A percentile compares a stretch with the other conserved stretches of the same genome.
phyloP scores from a whole-genome alignment of 2,329 filamentous ascomycete genomes.

The Calonectria pauciramosa region DNA sequence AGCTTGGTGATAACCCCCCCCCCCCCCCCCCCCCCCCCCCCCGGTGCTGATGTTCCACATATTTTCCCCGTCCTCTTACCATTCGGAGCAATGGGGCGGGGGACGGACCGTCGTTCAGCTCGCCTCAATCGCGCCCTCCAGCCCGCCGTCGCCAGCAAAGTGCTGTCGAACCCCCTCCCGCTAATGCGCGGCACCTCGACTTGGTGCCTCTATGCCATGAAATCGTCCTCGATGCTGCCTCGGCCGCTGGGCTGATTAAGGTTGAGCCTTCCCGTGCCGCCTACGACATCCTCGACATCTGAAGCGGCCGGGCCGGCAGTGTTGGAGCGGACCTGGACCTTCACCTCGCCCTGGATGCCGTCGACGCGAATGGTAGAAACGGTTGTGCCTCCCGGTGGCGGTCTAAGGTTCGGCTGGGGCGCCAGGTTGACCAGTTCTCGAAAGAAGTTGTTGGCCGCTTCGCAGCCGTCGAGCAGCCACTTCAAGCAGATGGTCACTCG shows the following conservation, averaged over 20 bases:
- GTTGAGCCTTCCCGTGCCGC: slow-evolving; percentile 58
- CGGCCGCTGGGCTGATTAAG: slow-evolving; percentile 49
- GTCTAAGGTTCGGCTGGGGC: slow-evolving; percentile 55
- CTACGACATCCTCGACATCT: slow-evolving; percentile 56
- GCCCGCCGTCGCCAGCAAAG: not conserved
- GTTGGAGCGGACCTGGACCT: slow-evolving; percentile 63
- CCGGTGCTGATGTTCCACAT: not conserved
- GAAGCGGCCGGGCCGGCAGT: slow-evolving; percentile 43
- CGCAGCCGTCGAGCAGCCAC: slow-evolving; percentile 82
- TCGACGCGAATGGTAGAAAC: slow-evolving; percentile 66
- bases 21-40: not conserved
- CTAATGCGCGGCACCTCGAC: not conserved
- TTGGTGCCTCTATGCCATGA: slow-evolving; percentile 54
- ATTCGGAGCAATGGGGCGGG: not conserved
- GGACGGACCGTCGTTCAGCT: not conserved
- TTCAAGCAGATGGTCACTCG: slow-evolving; percentile 91
- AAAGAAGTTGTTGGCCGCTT: slow-evolving; percentile 80
- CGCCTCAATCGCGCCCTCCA: not conserved
- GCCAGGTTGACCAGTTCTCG: slow-evolving; percentile 69
- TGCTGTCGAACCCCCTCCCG: not conserved
- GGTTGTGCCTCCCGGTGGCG: slow-evolving; percentile 51
- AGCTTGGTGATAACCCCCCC: not conserved
- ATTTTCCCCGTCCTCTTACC: not conserved
- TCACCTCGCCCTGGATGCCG: slow-evolving; percentile 69
- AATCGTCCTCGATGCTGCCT: slow-evolving; percentile 58